Conservation (phyloP, 352 stramenopile genomes). For the Pythium graminicola region DNA sequence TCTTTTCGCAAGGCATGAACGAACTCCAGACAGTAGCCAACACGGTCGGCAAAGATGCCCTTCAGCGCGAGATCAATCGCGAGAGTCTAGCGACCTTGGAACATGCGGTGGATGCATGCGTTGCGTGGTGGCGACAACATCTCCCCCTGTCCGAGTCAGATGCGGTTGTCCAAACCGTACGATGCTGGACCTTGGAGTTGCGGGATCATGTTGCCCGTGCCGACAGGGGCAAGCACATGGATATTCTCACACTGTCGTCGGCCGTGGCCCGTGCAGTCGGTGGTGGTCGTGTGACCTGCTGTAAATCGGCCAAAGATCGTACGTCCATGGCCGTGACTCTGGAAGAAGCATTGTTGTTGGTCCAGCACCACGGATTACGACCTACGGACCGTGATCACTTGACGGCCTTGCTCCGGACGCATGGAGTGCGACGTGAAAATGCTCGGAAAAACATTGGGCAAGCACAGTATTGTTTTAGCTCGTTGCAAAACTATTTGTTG, state of each 20-base stretch:
- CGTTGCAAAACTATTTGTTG: slow-evolving; percentile 79
- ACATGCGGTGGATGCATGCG: slow-evolving; percentile 39
- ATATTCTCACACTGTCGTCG: slow-evolving; percentile 72
- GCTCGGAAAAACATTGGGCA: slow-evolving; percentile 84
- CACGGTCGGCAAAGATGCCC: slow-evolving; percentile 59
- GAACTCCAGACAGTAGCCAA: slow-evolving; percentile 92
- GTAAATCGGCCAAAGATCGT: slow-evolving; percentile 96
- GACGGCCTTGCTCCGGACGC: slow-evolving; percentile 59
- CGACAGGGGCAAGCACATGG: slow-evolving; percentile 69
- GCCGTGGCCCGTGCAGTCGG: slow-evolving; percentile 69
- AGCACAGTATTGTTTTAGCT: slow-evolving; percentile 79
- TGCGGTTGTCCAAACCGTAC: slow-evolving; percentile 22
- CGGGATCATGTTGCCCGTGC: slow-evolving; percentile 21
- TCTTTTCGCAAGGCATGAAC: slow-evolving; percentile 90
- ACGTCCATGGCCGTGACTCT: slow-evolving; percentile 97
- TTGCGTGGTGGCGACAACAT: slow-evolving; percentile 33
- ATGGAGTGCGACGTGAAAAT: slow-evolving; percentile 77
- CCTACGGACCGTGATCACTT: slow-evolving; percentile 46
- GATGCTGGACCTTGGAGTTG: slow-evolving; percentile 8
- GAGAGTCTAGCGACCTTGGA: slow-evolving; percentile 65
- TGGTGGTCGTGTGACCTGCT: slow-evolving; percentile 92
- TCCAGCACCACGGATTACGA: slow-evolving; percentile 44
- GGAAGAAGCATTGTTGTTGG: slow-evolving; percentile 79
- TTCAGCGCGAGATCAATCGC: slow-evolving; percentile 81
- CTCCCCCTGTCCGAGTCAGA: slow-evolving; percentile 12